Evolutionary conservation across 495 filamentous ascomycete species (phyloP).

Genomic region (Penicillium alfredii): DNA sequence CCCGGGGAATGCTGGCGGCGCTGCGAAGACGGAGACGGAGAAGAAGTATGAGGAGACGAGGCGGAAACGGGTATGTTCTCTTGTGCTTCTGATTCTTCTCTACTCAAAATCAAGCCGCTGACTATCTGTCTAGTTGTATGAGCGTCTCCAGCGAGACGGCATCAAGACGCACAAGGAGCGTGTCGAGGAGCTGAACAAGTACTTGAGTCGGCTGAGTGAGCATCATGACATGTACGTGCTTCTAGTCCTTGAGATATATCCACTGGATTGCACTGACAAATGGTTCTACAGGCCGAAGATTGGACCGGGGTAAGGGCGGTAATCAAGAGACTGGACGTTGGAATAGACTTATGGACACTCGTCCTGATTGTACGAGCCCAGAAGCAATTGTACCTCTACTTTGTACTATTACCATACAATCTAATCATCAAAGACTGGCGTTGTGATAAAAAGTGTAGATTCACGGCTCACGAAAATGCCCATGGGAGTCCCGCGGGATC

Average conservation of each 20-base stretch:
- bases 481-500: slow-evolving; percentile 18
- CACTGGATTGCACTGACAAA: too few species aligned
- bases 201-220: slow-evolving; percentile 84
- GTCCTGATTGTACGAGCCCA: too few species aligned
- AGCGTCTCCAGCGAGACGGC: slow-evolving; percentile 75
- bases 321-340: too few species aligned
- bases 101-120: slow-evolving; percentile 5
- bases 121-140: slow-evolving; percentile 45
- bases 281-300: slow-evolving; percentile 59
- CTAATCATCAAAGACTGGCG: background rate
- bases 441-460: slow-evolving; percentile 3
- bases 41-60: slow-evolving; percentile 69
- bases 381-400: too few species aligned
- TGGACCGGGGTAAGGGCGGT: slow-evolving; percentile 65
- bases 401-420: slow-evolving; percentile 5
- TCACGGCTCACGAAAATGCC: slow-evolving; percentile 10
- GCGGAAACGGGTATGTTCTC: slow-evolving; percentile 65
- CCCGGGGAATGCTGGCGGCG: background rate
- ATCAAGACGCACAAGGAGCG: slow-evolving; percentile 95
- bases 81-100: slow-evolving; percentile 2
- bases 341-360: too few species aligned
- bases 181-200: slow-evolving; percentile 92
- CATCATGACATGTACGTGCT: slow-evolving; percentile 87
- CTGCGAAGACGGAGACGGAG: slow-evolving; percentile 81
- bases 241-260: too few species aligned